Evolutionary conservation across 495 filamentous ascomycete genomes (phyloP).

Genomic region (Neurospora intermedia): DNA sequence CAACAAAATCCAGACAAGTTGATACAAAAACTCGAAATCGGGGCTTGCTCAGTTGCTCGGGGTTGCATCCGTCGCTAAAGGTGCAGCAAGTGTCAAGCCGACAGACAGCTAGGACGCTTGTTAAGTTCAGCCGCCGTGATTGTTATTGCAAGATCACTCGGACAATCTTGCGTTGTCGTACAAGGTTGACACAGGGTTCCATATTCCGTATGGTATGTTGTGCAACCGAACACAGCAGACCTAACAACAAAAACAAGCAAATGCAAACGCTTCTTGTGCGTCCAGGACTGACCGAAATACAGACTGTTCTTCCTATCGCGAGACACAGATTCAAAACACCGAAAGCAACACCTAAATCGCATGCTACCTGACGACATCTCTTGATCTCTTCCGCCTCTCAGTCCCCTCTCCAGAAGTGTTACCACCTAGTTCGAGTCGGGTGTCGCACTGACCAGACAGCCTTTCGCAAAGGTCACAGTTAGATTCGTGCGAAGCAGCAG

Average conservation of each 20-base stretch:
- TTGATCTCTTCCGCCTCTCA: neutral
- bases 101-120: neutral
- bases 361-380: neutral
- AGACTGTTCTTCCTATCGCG: neutral
- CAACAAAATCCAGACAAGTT: neutral
- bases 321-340: neutral
- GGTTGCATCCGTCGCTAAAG: neutral
- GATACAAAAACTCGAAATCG: neutral
- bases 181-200: neutral
- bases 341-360: neutral
- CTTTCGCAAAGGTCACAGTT: conserved; percentile 26
- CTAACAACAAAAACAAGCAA: neutral
- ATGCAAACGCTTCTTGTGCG: neutral
- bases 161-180: neutral
- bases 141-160: neutral
- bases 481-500: conserved; percentile 25
- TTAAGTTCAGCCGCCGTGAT: neutral
- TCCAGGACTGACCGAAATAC: neutral
- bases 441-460: conserved; percentile 25
- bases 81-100: neutral
- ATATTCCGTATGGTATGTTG: neutral
- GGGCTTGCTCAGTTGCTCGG: neutral
- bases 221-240: neutral
- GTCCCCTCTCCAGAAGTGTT: neutral
- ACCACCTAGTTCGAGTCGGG: conserved; percentile 7